Evolutionary conservation across 768 basidiomycete species (phyloP).

Genomic region (Termitomyces sp.): DNA sequence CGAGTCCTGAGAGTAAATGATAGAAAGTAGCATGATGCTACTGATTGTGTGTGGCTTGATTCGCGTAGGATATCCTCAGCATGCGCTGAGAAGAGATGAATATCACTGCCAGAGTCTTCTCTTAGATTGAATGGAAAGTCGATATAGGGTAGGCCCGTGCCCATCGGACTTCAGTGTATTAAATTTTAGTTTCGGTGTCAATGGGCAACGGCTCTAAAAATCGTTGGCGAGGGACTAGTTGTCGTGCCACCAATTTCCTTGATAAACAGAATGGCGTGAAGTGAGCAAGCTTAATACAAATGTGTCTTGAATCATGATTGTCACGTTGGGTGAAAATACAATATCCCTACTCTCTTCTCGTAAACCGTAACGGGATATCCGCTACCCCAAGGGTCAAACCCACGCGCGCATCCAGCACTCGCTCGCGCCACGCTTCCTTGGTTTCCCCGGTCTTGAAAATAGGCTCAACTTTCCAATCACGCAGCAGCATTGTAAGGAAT

Average conservation of each 20-base stretch:
- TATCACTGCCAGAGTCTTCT: too few species aligned
- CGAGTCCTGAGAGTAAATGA: too few species aligned
- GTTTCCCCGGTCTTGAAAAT: conserved; percentile 33
- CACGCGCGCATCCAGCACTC: conserved; percentile 32
- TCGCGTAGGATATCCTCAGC: too few species aligned
- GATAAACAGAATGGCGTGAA: too few species aligned
- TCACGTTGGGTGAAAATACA: too few species aligned
- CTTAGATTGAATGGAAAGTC: neutral
- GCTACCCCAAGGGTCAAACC: conserved; percentile 29
- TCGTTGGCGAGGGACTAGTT: neutral
- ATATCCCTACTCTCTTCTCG: conserved; percentile 11
- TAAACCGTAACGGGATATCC: conserved; percentile 27
- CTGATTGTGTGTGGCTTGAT: too few species aligned
- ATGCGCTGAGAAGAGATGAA: neutral
- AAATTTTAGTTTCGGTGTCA: neutral
- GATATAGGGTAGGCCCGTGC: too few species aligned
- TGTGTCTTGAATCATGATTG: neutral
- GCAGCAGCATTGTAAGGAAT: conserved; percentile 44
- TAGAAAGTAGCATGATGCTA: neutral
- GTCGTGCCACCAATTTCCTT: neutral
- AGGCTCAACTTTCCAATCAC: conserved; percentile 49
- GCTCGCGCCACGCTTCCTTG: conserved; percentile 27
- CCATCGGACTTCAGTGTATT: neutral
- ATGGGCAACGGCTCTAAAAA: neutral
- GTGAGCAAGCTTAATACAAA: too few species aligned